These are phyloP conservation scores for Phytophthora brassicae DNA, from an alignment of 352 stramenopile genomes.

Conservation along the genomic window DNA sequence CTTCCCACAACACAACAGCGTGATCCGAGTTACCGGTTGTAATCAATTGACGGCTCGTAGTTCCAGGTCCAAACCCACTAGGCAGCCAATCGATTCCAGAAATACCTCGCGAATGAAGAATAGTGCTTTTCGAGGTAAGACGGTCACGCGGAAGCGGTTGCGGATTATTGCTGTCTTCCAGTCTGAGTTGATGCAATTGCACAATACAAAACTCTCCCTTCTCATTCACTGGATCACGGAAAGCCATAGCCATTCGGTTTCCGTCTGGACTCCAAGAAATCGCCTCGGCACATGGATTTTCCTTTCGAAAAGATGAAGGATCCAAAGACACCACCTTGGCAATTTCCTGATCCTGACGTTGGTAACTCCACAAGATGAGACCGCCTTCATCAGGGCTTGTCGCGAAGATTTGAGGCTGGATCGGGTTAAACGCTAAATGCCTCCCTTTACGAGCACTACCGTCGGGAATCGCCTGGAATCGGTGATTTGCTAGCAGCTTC, in stretches of 20 bases:
- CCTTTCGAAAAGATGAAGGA: constrained; percentile 61
- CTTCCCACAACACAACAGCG: constrained; percentile 75
- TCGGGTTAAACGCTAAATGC: constrained; percentile 77
- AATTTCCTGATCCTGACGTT: constrained; percentile 59
- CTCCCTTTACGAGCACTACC: constrained; percentile 67
- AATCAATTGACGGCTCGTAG: constrained; percentile 55
- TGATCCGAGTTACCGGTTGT: constrained; percentile 75
- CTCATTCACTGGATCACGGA: constrained; percentile 62
- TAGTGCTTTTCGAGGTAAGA: constrained; percentile 62
- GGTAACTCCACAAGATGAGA: constrained; percentile 80
- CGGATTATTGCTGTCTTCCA: constrained; percentile 44
- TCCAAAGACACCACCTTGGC: constrained; percentile 60
- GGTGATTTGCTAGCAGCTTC: constrained; percentile 73
- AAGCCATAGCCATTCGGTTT: constrained; percentile 76
- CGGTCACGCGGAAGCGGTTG: constrained; percentile 56
- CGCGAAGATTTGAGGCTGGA: constrained; percentile 69
- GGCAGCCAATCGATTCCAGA: constrained; percentile 74
- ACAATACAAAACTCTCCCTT: constrained; percentile 80
- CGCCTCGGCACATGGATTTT: constrained; percentile 65
- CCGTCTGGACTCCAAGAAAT: constrained; percentile 79
- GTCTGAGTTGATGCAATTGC: constrained; percentile 61
- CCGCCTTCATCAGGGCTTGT: constrained; percentile 80
- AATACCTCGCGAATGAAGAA: constrained; percentile 61
- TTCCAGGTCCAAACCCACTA: constrained; percentile 42
- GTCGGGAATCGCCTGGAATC: constrained; percentile 62